These are phyloP conservation scores for Metschnikowia cerradonensis DNA, from an alignment of 805 yeast genomes.

Conservation along the genomic window DNA sequence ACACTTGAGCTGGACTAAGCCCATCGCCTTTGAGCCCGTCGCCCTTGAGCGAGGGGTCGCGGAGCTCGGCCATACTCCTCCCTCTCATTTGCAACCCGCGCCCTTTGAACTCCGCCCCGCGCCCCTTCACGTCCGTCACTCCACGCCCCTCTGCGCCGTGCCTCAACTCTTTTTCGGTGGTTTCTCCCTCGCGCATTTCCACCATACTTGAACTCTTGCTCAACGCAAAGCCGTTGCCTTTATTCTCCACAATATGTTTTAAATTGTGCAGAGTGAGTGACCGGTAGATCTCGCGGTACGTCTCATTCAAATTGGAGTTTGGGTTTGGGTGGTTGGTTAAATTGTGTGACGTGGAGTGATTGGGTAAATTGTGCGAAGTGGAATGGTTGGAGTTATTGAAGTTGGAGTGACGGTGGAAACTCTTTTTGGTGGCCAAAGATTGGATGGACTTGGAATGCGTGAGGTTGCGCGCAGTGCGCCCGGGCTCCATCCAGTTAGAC, in stretches of 20 bases:
- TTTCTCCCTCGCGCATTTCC: background rate
- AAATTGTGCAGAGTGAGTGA: conserved; percentile 34
- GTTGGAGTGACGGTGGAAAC: background rate
- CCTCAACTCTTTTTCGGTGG: too few species aligned
- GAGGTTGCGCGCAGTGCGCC: conserved; percentile 9
- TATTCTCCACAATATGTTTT: conserved; percentile 15
- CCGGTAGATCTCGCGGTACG: conserved; percentile 34
- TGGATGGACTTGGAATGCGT: conserved; percentile 15
- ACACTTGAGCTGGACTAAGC: conserved; percentile 21
- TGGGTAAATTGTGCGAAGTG: background rate
- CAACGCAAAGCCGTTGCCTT: background rate
- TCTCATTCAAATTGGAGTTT: conserved; percentile 23
- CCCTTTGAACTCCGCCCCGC: too few species aligned
- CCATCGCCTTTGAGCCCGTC: conserved; percentile 5
- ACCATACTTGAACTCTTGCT: background rate
- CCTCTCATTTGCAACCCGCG: too few species aligned
- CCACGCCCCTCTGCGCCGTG: too few species aligned
- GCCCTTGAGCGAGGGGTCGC: too few species aligned
- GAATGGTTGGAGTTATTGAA: background rate
- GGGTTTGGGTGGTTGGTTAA: background rate
- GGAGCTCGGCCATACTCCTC: too few species aligned
- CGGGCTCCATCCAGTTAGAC: conserved; percentile 53
- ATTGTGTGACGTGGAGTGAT: too few species aligned
- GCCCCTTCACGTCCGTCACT: too few species aligned
- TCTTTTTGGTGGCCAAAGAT: conserved; percentile 12